Evolutionary conservation across 495 filamentous ascomycete genomes (phyloP).

Genomic region (Hypoxylon fragiforme): DNA sequence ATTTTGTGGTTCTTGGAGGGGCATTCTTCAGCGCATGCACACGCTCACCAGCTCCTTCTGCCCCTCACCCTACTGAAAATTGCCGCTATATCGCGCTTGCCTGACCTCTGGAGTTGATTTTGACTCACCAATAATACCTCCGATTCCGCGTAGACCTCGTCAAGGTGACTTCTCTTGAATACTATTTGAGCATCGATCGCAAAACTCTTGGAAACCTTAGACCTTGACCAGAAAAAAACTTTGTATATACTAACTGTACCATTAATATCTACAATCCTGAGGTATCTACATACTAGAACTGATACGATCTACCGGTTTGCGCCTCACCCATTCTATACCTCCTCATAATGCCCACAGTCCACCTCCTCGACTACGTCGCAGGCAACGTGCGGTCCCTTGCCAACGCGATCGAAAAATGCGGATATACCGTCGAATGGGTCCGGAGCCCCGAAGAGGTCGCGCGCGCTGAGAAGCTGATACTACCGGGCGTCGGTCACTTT

Average conservation of each 20-base stretch:
- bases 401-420: constrained; percentile 94
- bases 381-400: constrained; percentile 94
- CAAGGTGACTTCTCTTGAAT: too few species aligned
- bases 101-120: not conserved
- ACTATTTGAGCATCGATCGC: too few species aligned
- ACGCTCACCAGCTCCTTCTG: constrained; percentile 12
- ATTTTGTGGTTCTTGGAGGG: constrained; percentile 20
- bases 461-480: constrained; percentile 87
- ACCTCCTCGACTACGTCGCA: constrained; percentile 78
- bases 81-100: constrained; percentile 3
- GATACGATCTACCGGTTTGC: too few species aligned
- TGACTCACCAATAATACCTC: constrained; percentile 14
- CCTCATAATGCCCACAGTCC: constrained; percentile 81
- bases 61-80: constrained; percentile 28
- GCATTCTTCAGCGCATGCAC: constrained; percentile 5
- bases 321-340: too few species aligned
- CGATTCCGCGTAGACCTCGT: not conserved
- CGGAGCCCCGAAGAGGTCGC: constrained; percentile 78
- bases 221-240: too few species aligned
- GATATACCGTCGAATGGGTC: constrained; percentile 93
- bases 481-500: constrained; percentile 96
- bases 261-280: too few species aligned
- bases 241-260: too few species aligned
- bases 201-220: too few species aligned
- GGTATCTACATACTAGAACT: too few species aligned